Base-by-base conservation (phyloP, 2,329 filamentous ascomycete species). In the Byssothecium circinans region DNA sequence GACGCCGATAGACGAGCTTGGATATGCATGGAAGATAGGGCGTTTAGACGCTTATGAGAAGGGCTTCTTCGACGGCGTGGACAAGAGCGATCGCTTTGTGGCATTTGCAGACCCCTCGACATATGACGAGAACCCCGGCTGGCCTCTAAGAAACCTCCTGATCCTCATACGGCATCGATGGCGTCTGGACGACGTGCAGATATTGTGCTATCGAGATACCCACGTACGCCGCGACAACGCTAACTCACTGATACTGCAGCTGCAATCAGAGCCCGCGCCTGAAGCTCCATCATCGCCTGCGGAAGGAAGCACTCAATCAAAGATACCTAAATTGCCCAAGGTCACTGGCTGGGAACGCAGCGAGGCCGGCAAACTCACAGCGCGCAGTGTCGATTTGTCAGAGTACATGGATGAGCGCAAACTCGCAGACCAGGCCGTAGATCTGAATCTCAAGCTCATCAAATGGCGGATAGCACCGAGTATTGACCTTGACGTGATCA, bases 391-490 rank as follows among this genome's bases (percentile, higher is more conserved):
- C 12, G 90, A 95, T 62, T 78, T 99, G 8, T 87, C 88, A 17
- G 90, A 94, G 61, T 95, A 96, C 61, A 92, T 99, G 87, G 91
- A 99, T 65, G 92, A 94, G 6, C 78, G 81, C 27, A 85, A 86
- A 59, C 78, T 97, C 15, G 94, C 94, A 18, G 91, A 97, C 66
- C 91, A 95, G 68, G 91, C 91, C 0, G 92, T 97, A 8, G 94
- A 99, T 64, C 80, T 99, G 49, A 99, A 99, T 64, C 78, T 97
- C 50, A 97, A 97, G 73, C 80, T 99, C 48, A 99, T 99, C 86
- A 99, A 96, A 74, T 99, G 94, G 94, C 86, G 94, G 32, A 90
- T 99, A 61, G 89, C 91, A 7, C 94, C 94, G 0, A 85, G 86
- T 41, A 81, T 99, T 33, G 82, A 97, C 66, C 81, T 99, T 8